Percentiles rank a stretch among this genome's conserved stretches.
Evolutionary conservation across 2,329 filamentous ascomycete genomes (phyloP).

Genomic region (Pseudocercospora eumusae): DNA sequence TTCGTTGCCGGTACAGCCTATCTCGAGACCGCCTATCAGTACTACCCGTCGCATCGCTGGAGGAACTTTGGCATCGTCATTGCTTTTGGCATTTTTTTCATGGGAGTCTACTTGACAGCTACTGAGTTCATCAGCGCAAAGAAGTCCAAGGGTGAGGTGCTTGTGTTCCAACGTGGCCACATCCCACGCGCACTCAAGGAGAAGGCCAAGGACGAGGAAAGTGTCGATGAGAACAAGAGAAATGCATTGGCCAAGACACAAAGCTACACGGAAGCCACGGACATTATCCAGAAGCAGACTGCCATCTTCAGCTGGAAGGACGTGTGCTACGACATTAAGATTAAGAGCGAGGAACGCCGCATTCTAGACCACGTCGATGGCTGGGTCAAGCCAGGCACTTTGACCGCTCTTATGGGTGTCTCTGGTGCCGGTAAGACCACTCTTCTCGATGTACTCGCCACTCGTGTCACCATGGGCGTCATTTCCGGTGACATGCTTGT

Average conservation of each 20-base stretch:
- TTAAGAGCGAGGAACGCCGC: slow-evolving; percentile 72
- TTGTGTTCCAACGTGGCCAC: slow-evolving; percentile 53
- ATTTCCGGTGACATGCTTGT: slow-evolving; percentile 86
- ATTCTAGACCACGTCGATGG: slow-evolving; percentile 86
- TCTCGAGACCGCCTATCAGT: slow-evolving; percentile 39
- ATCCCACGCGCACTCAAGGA: slow-evolving; percentile 55
- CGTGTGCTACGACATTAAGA: slow-evolving; percentile 76
- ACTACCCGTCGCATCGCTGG: slow-evolving; percentile 48
- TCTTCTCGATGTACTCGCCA: slow-evolving; percentile 80
- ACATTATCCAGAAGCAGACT: slow-evolving; percentile 63
- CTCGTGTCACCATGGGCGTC: slow-evolving; percentile 84
- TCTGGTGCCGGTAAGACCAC: slow-evolving; percentile 95
- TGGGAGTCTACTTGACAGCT: slow-evolving; percentile 47
- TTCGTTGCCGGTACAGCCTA: slow-evolving; percentile 45
- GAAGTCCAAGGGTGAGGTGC: slow-evolving; percentile 55
- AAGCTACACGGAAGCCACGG: slow-evolving; percentile 42
- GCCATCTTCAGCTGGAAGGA: slow-evolving; percentile 85
- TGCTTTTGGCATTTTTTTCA: slow-evolving; percentile 48
- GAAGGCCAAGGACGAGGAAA: slow-evolving; percentile 44
- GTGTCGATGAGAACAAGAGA: slow-evolving; percentile 14
- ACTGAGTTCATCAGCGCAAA: slow-evolving; percentile 52
- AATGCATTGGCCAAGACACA: slow-evolving; percentile 38
- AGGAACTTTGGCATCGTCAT: slow-evolving; percentile 51
- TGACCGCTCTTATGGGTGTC: slow-evolving; percentile 89
- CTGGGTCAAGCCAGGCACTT: slow-evolving; percentile 88